Evolutionary conservation across 768 basidiomycete species (phyloP).

Genomic region (Leccinum rimulosum): DNA sequence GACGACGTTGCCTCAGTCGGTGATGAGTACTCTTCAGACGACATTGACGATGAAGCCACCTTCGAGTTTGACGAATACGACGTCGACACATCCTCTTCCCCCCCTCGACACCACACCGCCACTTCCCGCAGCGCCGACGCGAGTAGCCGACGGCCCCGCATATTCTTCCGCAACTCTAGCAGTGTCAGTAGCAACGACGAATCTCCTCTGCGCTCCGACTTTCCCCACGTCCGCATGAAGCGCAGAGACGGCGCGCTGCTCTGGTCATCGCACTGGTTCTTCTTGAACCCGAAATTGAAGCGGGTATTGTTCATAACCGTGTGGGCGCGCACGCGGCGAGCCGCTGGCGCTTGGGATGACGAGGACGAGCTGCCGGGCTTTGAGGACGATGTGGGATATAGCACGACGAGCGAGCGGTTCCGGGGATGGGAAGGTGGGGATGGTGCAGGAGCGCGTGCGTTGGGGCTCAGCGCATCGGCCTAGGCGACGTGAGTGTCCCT

Average conservation of each 20-base stretch:
- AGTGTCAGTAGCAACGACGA: slow-evolving; percentile 35
- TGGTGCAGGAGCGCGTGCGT: slow-evolving; percentile 79
- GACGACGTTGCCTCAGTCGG: slow-evolving; percentile 65
- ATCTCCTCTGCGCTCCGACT: slow-evolving; percentile 34
- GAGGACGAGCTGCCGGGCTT: slow-evolving; percentile 41
- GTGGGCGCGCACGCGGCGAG: slow-evolving; percentile 77
- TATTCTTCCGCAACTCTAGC: slow-evolving; percentile 29
- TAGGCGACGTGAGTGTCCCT: slow-evolving; percentile 29
- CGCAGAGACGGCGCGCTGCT: slow-evolving; percentile 73
- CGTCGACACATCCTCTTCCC: slow-evolving; percentile 47
- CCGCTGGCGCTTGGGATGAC: slow-evolving; percentile 49
- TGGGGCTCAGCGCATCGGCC: slow-evolving; percentile 53
- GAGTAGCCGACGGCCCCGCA: slow-evolving; percentile 7
- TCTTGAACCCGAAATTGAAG: slow-evolving; percentile 89
- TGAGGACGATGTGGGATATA: slow-evolving; percentile 37
- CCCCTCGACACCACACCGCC: slow-evolving; percentile 12
- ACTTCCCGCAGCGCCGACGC: slow-evolving; percentile 4
- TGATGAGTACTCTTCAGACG: slow-evolving; percentile 68
- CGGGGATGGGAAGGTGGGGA: slow-evolving; percentile 74
- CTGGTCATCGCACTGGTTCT: slow-evolving; percentile 98
- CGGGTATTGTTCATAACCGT: slow-evolving; percentile 89
- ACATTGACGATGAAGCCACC: slow-evolving; percentile 70
- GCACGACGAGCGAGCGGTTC: slow-evolving; percentile 55
- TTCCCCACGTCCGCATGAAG: slow-evolving; percentile 49
- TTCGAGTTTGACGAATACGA: slow-evolving; percentile 85